Evolutionary conservation across 106 monocot species (phyloP), one percentile per base, ranked within the genome.

Genomic region (Alisma plantagoaquatica): DNA sequence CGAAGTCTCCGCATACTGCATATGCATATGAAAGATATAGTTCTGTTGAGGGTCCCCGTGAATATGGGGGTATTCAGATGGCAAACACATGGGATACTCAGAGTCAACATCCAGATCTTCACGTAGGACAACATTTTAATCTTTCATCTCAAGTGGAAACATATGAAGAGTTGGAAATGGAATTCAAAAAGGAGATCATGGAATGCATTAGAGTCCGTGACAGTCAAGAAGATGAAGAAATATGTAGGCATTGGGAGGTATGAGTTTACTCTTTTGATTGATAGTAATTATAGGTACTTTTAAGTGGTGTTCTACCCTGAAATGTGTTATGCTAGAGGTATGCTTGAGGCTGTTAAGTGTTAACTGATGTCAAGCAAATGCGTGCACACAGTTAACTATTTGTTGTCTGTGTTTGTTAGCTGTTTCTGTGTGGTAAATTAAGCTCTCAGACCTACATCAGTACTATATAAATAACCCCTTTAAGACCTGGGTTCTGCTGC

Each of bases 201-300:
- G 90, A 90, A 59, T 25, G 75, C 35, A 72, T 33, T 38, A 73
- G 63, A 64, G 60, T 60, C 11, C 79, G 72, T 55, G 85, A 86
- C 57, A 70, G 82, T 56, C 81, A 98, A 64, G 98, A 90, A 62
- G 85, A 82, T 63, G 90, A 86, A 55, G 90, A 98, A 49, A 85
- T 69, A 35, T 69, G 60, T 53, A 81, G 59, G 61, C 84, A 98
- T 63, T 76, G 79, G n/a, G 84, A 98, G 98, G 98, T 98, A 79
- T n/a, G n/a, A n/a, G n/a, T n/a, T 38, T 38, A 7, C 35, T 38
- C 14, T 38, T 38, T 38, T 38, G 35, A 38, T 7, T 38, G 35
- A 7, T 38, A 14, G 14, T 38, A 38, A n/a, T n/a, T n/a, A n/a
- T n/a, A n/a, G n/a, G n/a, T n/a, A n/a, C n/a, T n/a, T n/a, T n/a